phyloP scores from a whole-genome alignment of 768 basidiomycete genomes.

The Mycena haematopus region DNA sequence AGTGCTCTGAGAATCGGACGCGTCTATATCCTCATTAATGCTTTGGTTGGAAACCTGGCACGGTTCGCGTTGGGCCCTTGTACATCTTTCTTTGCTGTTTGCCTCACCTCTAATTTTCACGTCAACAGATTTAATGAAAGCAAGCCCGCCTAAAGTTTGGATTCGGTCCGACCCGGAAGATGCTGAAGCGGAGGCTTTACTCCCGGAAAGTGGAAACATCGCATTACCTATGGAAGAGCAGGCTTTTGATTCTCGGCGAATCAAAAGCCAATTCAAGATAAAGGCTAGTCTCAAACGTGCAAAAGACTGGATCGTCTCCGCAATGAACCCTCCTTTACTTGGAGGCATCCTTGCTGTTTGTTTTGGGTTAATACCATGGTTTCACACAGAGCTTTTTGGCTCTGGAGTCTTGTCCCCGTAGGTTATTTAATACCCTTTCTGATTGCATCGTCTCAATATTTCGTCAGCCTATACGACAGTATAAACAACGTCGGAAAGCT shows the following conservation, averaged over 20 bases:
- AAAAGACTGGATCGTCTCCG: constrained; percentile 13
- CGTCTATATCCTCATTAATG: constrained; percentile 30
- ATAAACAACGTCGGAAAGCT: constrained; percentile 28
- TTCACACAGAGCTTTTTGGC: constrained; percentile 28
- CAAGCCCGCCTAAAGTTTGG: constrained; percentile 8
- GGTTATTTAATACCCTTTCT: neutral
- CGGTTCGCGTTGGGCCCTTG: constrained; percentile 28
- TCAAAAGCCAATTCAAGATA: neutral
- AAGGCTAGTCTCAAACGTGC: neutral
- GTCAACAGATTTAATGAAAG: constrained; percentile 28
- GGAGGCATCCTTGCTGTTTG: constrained; percentile 25
- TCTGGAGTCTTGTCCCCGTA: constrained; percentile 28
- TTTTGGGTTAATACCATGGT: constrained; percentile 28
- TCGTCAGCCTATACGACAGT: constrained; percentile 23
- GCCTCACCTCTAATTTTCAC: neutral
- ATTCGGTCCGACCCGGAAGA: constrained; percentile 3
- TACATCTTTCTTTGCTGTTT: neutral
- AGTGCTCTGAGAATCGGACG: constrained; percentile 11
- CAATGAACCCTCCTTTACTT: constrained; percentile 23
- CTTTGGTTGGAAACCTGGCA: constrained; percentile 28
- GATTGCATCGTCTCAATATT: neutral
- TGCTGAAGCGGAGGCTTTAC: constrained; percentile 3
- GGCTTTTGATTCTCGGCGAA: neutral
- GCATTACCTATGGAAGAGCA: constrained; percentile 9
- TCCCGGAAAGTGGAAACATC: constrained; percentile 13